Evolutionary conservation across 371 early-diverging fungal species (phyloP), one percentile per base, ranked within the genome.

Genomic region (Syncephalastrum contaminatum): DNA sequence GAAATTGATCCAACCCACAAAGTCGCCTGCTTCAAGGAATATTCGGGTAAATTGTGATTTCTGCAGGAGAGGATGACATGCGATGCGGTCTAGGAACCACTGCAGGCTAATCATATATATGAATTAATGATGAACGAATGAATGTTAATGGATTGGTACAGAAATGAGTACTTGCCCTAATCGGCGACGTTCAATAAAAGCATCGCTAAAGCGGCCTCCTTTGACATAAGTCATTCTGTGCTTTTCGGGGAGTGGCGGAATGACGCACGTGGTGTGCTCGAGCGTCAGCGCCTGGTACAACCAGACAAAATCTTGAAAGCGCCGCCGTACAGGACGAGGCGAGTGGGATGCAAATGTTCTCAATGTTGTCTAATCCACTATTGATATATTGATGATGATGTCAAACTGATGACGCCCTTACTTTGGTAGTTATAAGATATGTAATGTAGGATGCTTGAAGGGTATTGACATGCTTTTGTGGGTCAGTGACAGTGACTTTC

Each of bases 251-350:
- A 95, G 71, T 6, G 96, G 94, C 39, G 96, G 95, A 1, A 96
- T 69, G n/a, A 95, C 85, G 51, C 87, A 87, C 7, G 88, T 85
- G 8, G 92, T 86, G 65, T 76, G 88, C 67, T 89, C 91, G 41
- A 82, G 77, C 21, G 69, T 58, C 39, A 98, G 75, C 46, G 83
- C 84, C 51, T 80, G 71, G 61, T 95, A 85, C 48, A 98, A 81
- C 91, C 90, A 91, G 12, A 84, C 84, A 81, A 98, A 98, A 67
- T 98, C 98, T 65, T 88, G 90, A 74, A 89, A 98, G 55, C 98
- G 83, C 59, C 96, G 81, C 52, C 95, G 81, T 21, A 94, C 87
- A 18, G 82, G 72, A 44, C 69, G 43, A 21, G 69, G 62, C 18
- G 64, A 68, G 6, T 77, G 64, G 12, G 67, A 62, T 4, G 74